Percentiles rank a stretch among this genome's conserved stretches.
Evolutionary conservation across 2,329 filamentous ascomycete species (phyloP).

Genomic region (Neurospora crassa): DNA sequence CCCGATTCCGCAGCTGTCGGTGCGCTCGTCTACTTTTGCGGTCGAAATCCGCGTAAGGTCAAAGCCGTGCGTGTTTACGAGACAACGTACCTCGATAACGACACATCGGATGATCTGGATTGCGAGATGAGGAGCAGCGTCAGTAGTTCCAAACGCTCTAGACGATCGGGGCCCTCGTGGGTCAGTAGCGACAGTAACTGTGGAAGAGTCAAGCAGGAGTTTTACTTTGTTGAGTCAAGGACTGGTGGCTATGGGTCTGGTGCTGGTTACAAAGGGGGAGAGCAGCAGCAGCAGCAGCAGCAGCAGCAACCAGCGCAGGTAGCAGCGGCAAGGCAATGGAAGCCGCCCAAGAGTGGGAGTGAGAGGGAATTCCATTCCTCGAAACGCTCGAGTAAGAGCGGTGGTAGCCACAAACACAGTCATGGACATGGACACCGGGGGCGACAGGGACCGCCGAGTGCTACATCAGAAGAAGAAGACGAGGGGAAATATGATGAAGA

Average conservation of each 20-base stretch:
- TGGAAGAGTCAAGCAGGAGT: conserved; percentile 1
- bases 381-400: background rate
- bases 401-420: background rate
- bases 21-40: conserved; percentile 16
- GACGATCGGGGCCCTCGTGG: conserved; percentile 1
- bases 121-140: conserved; percentile 14
- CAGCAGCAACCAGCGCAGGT: background rate
- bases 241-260: conserved; percentile 4
- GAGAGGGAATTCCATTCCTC: conserved; percentile 6
- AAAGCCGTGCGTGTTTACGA: conserved; percentile 16
- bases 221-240: conserved; percentile 11
- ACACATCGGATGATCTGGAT: background rate
- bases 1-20: conserved; percentile 15
- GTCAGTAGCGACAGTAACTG: background rate
- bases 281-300: background rate
- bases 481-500: conserved; percentile 7
- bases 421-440: conserved; percentile 1
- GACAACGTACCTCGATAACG: conserved; percentile 9
- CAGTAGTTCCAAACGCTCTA: conserved; percentile 6
- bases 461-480: conserved; percentile 12
- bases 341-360: conserved; percentile 4
- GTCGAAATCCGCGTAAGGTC: conserved; percentile 14
- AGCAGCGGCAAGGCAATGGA: conserved; percentile 6
- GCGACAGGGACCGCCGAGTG: conserved; percentile 4
- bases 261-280: conserved; percentile 2